Percentiles rank a stretch among this genome's conserved stretches.
phyloP scores from a whole-genome alignment of 2,329 filamentous ascomycete genomes.

The Ceratocystiopsis sp. region DNA sequence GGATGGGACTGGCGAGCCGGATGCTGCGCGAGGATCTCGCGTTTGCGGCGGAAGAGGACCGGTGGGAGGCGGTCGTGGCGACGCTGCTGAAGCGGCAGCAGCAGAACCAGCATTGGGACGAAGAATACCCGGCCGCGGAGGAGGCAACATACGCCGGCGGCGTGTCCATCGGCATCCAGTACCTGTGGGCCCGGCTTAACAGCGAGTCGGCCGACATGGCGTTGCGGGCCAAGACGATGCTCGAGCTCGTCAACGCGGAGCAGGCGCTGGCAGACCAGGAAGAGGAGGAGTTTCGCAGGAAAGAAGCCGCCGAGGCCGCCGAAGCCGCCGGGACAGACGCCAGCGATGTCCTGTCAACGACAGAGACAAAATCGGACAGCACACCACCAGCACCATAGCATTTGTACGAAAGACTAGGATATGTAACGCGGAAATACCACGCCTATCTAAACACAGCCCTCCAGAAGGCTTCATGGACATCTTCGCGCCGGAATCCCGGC shows the following conservation, averaged over 20 bases:
- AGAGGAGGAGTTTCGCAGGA: constrained; percentile 8
- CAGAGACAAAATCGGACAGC: too few relatives aligned
- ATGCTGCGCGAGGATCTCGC: constrained; percentile 21
- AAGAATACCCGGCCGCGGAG: background rate
- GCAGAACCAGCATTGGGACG: too few relatives aligned
- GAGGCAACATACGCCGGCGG: constrained; percentile 15
- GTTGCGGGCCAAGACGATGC: constrained; percentile 23
- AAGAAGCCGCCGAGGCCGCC: too few relatives aligned
- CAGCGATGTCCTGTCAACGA: too few relatives aligned
- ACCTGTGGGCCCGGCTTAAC: constrained; percentile 16
- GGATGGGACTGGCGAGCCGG: constrained; percentile 20
- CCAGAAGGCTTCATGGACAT: too few relatives aligned
- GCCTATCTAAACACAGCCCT: too few relatives aligned
- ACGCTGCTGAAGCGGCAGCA: too few relatives aligned
- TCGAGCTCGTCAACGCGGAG: constrained; percentile 24
- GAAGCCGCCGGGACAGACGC: too few relatives aligned
- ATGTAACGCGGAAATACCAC: too few relatives aligned
- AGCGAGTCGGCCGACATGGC: constrained; percentile 20
- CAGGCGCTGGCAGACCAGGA: constrained; percentile 16
- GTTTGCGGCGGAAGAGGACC: constrained; percentile 23
- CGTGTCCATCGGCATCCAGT: constrained; percentile 7
- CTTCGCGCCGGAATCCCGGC: too few relatives aligned
- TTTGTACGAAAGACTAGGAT: too few relatives aligned
- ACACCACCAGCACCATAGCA: too few relatives aligned
- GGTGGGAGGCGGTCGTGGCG: constrained; percentile 27